These are phyloP conservation scores for Amanita fuliginea DNA, from an alignment of 768 basidiomycete species.

Conservation along the genomic window DNA sequence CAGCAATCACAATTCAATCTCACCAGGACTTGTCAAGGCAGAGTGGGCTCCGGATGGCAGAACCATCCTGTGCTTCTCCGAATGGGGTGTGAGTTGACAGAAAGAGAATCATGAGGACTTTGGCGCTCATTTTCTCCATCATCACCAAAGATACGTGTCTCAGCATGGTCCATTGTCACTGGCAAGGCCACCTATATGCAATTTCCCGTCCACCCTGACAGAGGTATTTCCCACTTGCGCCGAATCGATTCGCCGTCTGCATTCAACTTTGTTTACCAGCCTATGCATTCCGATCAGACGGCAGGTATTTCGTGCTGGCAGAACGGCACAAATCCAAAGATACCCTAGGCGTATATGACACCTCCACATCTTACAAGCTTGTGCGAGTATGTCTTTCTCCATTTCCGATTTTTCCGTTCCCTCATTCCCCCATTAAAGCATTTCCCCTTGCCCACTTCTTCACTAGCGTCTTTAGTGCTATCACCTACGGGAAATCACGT, in stretches of 20 bases:
- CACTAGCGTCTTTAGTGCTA: constrained; percentile 57
- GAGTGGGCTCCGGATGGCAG: constrained; percentile 89
- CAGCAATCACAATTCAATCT: not conserved
- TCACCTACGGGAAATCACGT: constrained; percentile 71
- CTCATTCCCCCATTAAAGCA: constrained; percentile 37
- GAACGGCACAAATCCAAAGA: constrained; percentile 90
- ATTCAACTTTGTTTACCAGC: constrained; percentile 28
- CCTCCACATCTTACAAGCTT: constrained; percentile 54
- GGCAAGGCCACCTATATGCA: constrained; percentile 77
- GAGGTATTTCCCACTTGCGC: constrained; percentile 35
- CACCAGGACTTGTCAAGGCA: constrained; percentile 60
- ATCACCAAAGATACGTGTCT: constrained; percentile 59
- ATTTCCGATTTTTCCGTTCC: not conserved
- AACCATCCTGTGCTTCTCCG: constrained; percentile 79
- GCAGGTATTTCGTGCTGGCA: constrained; percentile 74
- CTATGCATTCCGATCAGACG: constrained; percentile 70
- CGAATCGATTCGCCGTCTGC: not conserved
- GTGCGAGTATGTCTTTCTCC: constrained; percentile 42
- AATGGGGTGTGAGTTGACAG: constrained; percentile 71
- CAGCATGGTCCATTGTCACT: constrained; percentile 74
- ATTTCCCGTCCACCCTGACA: constrained; percentile 71
- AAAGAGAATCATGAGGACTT: not conserved
- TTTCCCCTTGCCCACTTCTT: constrained; percentile 68
- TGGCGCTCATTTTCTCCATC: constrained; percentile 1
- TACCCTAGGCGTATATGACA: constrained; percentile 77